phyloP scores from a whole-genome alignment of 1,139 yeast genomes.

The Yamadazyma diddensiae region DNA sequence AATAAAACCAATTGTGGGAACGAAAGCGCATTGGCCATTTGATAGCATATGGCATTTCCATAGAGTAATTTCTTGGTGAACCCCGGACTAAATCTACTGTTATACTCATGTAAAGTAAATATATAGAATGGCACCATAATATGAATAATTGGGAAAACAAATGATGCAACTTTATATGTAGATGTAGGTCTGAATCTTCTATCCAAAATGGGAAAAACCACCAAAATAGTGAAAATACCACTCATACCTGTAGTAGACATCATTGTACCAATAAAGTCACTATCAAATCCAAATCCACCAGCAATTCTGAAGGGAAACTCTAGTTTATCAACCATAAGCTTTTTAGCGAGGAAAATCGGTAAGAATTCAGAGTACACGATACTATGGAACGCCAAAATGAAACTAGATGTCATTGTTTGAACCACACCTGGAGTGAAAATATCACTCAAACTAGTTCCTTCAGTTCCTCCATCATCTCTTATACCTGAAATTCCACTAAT shows the following conservation, averaged over 20 bases:
- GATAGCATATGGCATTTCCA: slow-evolving; percentile 29
- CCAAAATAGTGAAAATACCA: slow-evolving; percentile 50
- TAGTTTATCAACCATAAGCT: slow-evolving; percentile 28
- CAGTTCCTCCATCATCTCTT: slow-evolving; percentile 10
- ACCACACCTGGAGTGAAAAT: slow-evolving; percentile 14
- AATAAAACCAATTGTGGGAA: slow-evolving; percentile 26
- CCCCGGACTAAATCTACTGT: slow-evolving; percentile 22
- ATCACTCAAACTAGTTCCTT: slow-evolving; percentile 8
- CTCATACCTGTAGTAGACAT: slow-evolving; percentile 55
- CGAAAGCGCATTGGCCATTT: slow-evolving; percentile 25
- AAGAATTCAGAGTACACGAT: slow-evolving; percentile 57
- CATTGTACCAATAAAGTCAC: slow-evolving; percentile 51
- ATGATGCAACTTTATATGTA: slow-evolving; percentile 40
- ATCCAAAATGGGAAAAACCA: slow-evolving; percentile 56
- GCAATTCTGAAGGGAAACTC: slow-evolving; percentile 33
- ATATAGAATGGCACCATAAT: slow-evolving; percentile 49
- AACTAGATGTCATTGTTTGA: slow-evolving; percentile 13
- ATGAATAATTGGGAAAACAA: slow-evolving; percentile 48
- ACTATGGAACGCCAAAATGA: slow-evolving; percentile 33
- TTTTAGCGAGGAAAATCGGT: slow-evolving; percentile 58
- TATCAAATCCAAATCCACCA: slow-evolving; percentile 33
- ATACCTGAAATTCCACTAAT: slow-evolving; percentile 14
- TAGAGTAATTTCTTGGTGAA: slow-evolving; percentile 24
- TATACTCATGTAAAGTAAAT: slow-evolving; percentile 36
- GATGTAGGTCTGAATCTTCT: slow-evolving; percentile 44